Base-by-base conservation (phyloP, 2,329 filamentous ascomycete species). In the Ceratocystis albifundus region DNA sequence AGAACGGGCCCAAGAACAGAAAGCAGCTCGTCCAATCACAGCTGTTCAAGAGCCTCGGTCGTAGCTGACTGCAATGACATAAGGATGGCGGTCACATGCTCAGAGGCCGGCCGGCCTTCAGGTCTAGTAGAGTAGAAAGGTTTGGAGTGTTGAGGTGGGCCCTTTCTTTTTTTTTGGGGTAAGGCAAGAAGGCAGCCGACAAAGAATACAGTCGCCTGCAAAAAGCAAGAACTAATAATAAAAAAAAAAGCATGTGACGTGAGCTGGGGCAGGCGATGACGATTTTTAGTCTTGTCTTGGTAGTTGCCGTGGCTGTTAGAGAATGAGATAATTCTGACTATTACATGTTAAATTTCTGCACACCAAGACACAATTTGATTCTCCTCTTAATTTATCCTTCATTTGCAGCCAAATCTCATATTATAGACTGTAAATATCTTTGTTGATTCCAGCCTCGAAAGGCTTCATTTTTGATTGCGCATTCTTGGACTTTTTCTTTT, bases 201-300 rank as follows among this genome's bases (percentile, higher is more conserved):
- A 20, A 53, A 53, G 3, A 53, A 12, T 8, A 28, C 22, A 12
- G 25, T 4, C 8, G 25, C 22, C 7, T 53, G 10, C 22, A 50
- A 36, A 30, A 36, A 1, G 17, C 17, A 59, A 30, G 28, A 17
- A 36, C 55, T 32, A 12, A 36, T 6, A 30, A 59, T 15, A 53
- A 57, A 59, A 59, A 25, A 53, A 57, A 59, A 36, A 59, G 55
- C 55, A 59, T 59, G 55, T 59, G 55, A 59, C 32, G 55, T 59
- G 55, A 30, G 28, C 22, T 59, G 55, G n/a, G 30, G 55, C 55
- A 10, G 55, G 55, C 55, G 7, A 59, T 59, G 55, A 59, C 55
- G 55, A 59, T 59, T 59, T n/a, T 8, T 59, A 17, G 55, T 59
- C 17, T 20, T 59, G 55, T 59, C 17, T 20, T 59, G 55, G 55